Conservation (phyloP, 495 filamentous ascomycete species). For the Trichoderma reesei region DNA sequence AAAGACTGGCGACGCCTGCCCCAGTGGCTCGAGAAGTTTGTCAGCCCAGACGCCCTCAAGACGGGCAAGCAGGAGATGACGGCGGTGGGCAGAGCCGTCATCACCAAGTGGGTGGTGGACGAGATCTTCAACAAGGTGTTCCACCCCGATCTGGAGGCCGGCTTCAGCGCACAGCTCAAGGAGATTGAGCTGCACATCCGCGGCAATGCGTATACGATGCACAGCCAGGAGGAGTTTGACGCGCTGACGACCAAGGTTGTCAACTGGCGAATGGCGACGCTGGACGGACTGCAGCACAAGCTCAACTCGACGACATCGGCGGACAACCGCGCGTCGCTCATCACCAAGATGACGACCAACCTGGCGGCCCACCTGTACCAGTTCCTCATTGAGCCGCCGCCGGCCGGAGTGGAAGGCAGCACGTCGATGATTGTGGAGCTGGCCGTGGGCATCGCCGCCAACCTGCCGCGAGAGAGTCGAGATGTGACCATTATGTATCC, state of each 20-base stretch:
- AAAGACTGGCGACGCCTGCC: slow-evolving; percentile 84
- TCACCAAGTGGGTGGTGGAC: slow-evolving; percentile 83
- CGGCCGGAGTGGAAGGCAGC: slow-evolving; percentile 66
- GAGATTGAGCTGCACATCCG: slow-evolving; percentile 84
- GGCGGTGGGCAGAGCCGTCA: slow-evolving; percentile 80
- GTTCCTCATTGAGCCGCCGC: slow-evolving; percentile 65
- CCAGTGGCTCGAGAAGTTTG: slow-evolving; percentile 61
- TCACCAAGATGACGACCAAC: slow-evolving; percentile 55
- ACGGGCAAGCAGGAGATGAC: slow-evolving; percentile 95
- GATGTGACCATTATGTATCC: slow-evolving; percentile 85
- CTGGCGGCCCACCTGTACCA: slow-evolving; percentile 60
- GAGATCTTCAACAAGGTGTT: slow-evolving; percentile 87
- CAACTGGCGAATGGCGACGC: slow-evolving; percentile 85
- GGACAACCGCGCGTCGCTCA: slow-evolving; percentile 55
- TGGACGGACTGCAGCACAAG: slow-evolving; percentile 74
- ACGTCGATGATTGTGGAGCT: slow-evolving; percentile 90
- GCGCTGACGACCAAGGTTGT: slow-evolving; percentile 78
- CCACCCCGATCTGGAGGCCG: slow-evolving; percentile 72
- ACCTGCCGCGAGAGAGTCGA: slow-evolving; percentile 82
- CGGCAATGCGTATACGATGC: slow-evolving; percentile 53
- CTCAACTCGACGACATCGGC: slow-evolving; percentile 55
- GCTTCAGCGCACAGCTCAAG: slow-evolving; percentile 70
- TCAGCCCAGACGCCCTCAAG: slow-evolving; percentile 72
- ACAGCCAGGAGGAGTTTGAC: slow-evolving; percentile 79
- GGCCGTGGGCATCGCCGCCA: slow-evolving; percentile 72